A percentile compares a stretch with the other conserved stretches of the same genome.
Conservation (phyloP, 345 rosid genomes). For the Kernera saxatilis region DNA sequence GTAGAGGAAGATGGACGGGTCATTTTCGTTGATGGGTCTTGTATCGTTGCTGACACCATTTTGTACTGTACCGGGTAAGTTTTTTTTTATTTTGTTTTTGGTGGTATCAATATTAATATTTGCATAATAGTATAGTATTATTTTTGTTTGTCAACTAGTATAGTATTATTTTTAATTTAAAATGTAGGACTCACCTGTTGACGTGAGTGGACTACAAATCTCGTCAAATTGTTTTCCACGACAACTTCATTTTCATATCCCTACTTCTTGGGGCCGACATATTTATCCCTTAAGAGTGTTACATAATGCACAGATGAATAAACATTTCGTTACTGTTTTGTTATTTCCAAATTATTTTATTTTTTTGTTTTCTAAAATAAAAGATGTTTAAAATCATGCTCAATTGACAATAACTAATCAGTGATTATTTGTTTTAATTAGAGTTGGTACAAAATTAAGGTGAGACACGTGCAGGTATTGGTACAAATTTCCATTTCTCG, state of each 20-base stretch:
- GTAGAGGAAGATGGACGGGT: slow-evolving; percentile 65
- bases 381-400: no score
- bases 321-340: not conserved
- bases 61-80: slow-evolving; percentile 84
- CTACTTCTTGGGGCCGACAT: slow-evolving; percentile 4
- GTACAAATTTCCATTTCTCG: slow-evolving; percentile 86
- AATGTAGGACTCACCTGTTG: not conserved
- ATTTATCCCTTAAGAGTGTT: no score
- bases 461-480: slow-evolving; percentile 72
- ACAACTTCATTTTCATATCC: not conserved
- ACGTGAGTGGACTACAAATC: slow-evolving; percentile 13
- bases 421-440: no score
- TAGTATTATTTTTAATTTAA: not conserved
- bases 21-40: slow-evolving; percentile 53
- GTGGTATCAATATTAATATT: no score
- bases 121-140: not conserved
- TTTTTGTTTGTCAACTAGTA: not conserved
- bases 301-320: no score
- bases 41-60: slow-evolving; percentile 55
- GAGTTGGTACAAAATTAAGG: no score
- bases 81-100: no score
- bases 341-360: no score
- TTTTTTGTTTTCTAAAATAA: no score
- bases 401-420: no score
- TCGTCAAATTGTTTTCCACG: not conserved